Evolutionary conservation across 179 eudicot genomes (phyloP), one percentile per base, ranked within the genome.

Genomic region (Spergularia azorica): DNA sequence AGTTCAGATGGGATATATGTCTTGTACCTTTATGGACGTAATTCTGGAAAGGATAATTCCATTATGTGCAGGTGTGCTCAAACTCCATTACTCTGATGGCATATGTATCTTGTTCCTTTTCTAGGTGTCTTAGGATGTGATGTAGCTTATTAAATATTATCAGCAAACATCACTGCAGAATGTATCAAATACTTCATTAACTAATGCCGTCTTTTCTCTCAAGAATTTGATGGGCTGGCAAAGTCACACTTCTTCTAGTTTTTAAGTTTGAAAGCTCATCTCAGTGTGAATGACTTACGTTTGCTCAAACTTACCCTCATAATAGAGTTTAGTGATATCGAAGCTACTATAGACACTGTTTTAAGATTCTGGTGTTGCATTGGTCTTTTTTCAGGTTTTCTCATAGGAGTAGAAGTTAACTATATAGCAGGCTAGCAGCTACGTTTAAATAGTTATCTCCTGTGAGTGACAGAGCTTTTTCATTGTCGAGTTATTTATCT

Each of bases 51-150:
- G 82, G 89, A 89, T 73, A 79, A 77, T 80, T 82, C 89, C 39
- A 84, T 85, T 65, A 80, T 84, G 43, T 95, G 97, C 93, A 90
- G 97, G 99, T 95, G 82, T 78, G 81, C n/a, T 41, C 66, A 7
- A 56, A n/a, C 58, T 14, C 13, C 13, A 54, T 43, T 7, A 26
- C 2, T 26, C 32, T 26, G 32, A 26, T 26, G 32, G 32, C 32
- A 26, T 26, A 26, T 43, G 5, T 43, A 4, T 43, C 8, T 43
- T 43, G 48, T 43, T 43, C 48, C 8, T 43, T 43, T 46, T 46
- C 16, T 67, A 66, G 54, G 9, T 41, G 15, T 66, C 51, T n/a
- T 66, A 41, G 41, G 10, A 41, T 43, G 54, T 5, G 18, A 1
- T 15, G 17, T 56, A 56, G 60, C 17, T n/a, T 56, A 17, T 56